Evolutionary conservation across 1,284 basidiomycete species (phyloP), one percentile per base, ranked within the genome.

Genomic region (Ustilago xerochloae): DNA sequence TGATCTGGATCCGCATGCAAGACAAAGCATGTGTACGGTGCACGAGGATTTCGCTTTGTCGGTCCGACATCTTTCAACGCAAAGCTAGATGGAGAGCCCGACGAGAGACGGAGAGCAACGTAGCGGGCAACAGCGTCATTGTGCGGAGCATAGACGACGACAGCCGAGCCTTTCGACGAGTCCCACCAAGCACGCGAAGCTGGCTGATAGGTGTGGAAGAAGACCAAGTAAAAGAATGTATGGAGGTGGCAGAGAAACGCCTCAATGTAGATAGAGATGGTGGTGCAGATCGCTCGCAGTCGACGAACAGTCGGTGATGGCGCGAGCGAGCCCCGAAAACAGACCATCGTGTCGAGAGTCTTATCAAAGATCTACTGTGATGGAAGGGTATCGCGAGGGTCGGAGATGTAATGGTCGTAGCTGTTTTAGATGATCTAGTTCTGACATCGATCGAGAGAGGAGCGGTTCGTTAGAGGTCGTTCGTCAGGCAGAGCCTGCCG

Each of bases 11-110:
- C 71, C 41, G 56, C 52, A 32, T 74, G 69, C 10, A 77, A 43
- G 2, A 77, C 70, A 22, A 77, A 68, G 66, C 75, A 77, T 3
- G 70, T 74, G n/a, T 74, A 74, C 6, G 75, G 75, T 6, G 65
- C 62, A 15, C 57, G 63, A 39, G 72, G 63, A 18, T 64, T 63
- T 16, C 45, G 51, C 28, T 56, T 56, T 6, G 63, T 63, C 6
- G 66, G 63, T 8, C 70, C 72, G 16, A 59, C 55, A 15, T 73
- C 59, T 16, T 61, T 61, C 33, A 74, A 58, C 6, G 74, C 64
- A 54, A 67, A 77, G 22, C 60, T 70, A 6, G 69, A 73, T 4
- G 72, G 71, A 10, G 72, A 69, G 13, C 62, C 63, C 20, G 67
- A 63, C 9, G 70, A 66, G n/a, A 75, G 60, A 16, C 72, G 66